Evolutionary conservation across 371 early-diverging fungal genomes (phyloP).

Genomic region (Conidiobolus incongruus): DNA sequence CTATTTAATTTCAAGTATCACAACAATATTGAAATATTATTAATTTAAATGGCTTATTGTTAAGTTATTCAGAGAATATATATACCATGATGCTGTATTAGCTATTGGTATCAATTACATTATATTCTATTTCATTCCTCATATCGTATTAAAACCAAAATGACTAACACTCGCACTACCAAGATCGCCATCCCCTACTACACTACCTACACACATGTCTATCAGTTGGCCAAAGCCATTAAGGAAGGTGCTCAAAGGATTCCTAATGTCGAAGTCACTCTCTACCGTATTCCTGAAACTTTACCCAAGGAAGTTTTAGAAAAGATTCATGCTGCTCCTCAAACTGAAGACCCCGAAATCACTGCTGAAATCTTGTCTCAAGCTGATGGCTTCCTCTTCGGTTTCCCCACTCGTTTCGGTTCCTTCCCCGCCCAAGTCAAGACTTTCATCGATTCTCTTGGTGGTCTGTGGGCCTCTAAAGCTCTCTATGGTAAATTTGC

Average conservation of each 20-base stretch:
- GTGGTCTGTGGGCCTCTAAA: slow-evolving; percentile 39
- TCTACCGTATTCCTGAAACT: slow-evolving; percentile 49
- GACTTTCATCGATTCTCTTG: slow-evolving; percentile 42
- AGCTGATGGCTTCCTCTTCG: slow-evolving; percentile 60
- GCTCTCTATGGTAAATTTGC: slow-evolving; percentile 43
- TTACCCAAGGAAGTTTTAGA: slow-evolving; percentile 30
- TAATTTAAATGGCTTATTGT: no score
- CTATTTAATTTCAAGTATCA: no score
- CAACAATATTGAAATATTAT: no score
- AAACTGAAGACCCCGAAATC: slow-evolving; percentile 25
- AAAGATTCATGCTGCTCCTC: slow-evolving; percentile 44
- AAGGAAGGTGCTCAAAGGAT: slow-evolving; percentile 30
- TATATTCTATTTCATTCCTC: no score
- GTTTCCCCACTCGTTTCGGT: slow-evolving; percentile 56
- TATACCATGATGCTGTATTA: no score
- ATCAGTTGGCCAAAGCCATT: no score
- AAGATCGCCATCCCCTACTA: slow-evolving; percentile 1
- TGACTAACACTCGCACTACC: slow-evolving; percentile 2
- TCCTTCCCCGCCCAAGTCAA: slow-evolving; percentile 54
- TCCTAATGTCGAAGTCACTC: slow-evolving; percentile 26
- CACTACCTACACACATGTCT: slow-evolving; percentile 1
- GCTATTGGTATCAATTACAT: no score
- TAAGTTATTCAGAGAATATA: no score
- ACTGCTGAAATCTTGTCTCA: slow-evolving; percentile 22
- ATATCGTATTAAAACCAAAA: no score